Percentiles rank a stretch among this genome's conserved stretches.
These are phyloP conservation scores for Mycena maculata DNA, from an alignment of 768 basidiomycete genomes.

Conservation along the genomic window DNA sequence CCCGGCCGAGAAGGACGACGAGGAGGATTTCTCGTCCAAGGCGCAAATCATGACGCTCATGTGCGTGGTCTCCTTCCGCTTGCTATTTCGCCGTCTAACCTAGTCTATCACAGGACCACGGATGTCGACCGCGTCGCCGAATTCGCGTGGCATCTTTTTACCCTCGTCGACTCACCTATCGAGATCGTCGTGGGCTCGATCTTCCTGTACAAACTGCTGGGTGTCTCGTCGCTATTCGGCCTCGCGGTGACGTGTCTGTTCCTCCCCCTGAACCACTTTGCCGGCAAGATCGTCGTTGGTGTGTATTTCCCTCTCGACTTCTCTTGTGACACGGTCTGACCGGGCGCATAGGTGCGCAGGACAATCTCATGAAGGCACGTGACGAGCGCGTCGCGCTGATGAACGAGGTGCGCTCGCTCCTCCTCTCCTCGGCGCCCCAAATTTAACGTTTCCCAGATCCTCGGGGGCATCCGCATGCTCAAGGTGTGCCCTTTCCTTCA, in stretches of 20 bases:
- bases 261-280: constrained; percentile 85
- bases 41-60: constrained; percentile 94
- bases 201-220: constrained; percentile 83
- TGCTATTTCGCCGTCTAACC: neutral
- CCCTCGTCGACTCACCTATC: constrained; percentile 82
- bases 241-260: constrained; percentile 79
- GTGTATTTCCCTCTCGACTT: neutral
- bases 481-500: constrained; percentile 55
- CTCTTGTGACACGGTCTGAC: neutral
- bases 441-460: constrained; percentile 58
- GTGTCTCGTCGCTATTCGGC: constrained; percentile 81
- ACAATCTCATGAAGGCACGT: constrained; percentile 90
- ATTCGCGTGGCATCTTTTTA: constrained; percentile 82
- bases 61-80: neutral
- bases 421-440: neutral
- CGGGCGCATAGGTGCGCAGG: constrained; percentile 63
- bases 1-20: constrained; percentile 51
- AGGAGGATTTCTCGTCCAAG: constrained; percentile 73
- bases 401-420: constrained; percentile 67
- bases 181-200: constrained; percentile 80
- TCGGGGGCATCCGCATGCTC: constrained; percentile 92
- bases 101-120: constrained; percentile 71
- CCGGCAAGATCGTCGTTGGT: constrained; percentile 67
- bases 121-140: constrained; percentile 93
- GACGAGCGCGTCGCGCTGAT: constrained; percentile 92